Evolutionary conservation across 2,329 filamentous ascomycete genomes (phyloP).

Genomic region (Diplodia seriata): DNA sequence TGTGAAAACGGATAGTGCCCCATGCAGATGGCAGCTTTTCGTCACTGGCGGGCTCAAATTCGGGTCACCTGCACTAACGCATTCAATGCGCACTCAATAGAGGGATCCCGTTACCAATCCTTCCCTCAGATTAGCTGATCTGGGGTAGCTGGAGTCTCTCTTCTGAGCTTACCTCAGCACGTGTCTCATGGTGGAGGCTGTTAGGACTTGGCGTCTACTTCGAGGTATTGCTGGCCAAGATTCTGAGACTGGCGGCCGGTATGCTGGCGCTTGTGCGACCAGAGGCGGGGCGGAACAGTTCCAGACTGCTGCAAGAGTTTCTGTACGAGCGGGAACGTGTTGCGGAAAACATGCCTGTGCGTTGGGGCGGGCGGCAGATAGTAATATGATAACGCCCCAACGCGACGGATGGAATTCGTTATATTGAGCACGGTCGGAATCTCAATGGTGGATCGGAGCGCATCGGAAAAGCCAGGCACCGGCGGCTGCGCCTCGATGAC

Average conservation of each 20-base stretch:
- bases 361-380: not conserved
- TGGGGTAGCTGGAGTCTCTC: not conserved
- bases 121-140: not conserved
- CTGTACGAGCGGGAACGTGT: not conserved
- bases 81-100: not conserved
- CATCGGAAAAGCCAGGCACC: not conserved
- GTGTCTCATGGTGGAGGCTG: not conserved
- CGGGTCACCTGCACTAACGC: no score
- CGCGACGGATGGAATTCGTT: conserved; percentile 1
- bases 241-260: not conserved
- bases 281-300: conserved; percentile 11
- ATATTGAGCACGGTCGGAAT: conserved; percentile 10
- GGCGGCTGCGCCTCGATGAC: not conserved
- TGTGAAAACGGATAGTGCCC: no score
- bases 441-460: not conserved
- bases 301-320: conserved; percentile 8
- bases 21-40: not conserved
- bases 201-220: not conserved
- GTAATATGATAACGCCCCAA: not conserved
- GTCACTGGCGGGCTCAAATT: no score
- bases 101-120: not conserved
- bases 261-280: conserved; percentile 11
- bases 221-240: not conserved
- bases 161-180: not conserved
- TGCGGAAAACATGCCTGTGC: not conserved